phyloP scores from a whole-genome alignment of 306 rosid genomes.

The Urtica urens region DNA sequence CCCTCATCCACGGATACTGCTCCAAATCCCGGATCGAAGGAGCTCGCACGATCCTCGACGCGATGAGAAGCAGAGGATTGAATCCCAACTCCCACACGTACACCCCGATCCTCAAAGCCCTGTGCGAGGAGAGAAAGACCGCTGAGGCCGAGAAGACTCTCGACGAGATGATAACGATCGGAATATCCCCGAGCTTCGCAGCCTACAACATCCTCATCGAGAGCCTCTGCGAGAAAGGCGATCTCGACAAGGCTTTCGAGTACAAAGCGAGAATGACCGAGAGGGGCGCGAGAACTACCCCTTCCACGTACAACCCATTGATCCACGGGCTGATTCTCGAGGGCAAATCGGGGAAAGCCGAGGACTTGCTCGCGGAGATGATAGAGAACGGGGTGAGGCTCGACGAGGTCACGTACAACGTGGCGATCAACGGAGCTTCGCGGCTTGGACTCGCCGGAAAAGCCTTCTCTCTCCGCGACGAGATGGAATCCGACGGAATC shows the following conservation, averaged over 20 bases:
- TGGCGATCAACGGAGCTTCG: conserved; percentile 66
- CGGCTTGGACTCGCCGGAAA: conserved; percentile 55
- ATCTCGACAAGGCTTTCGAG: conserved; percentile 53
- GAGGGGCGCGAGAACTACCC: conserved; percentile 44
- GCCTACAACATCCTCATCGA: conserved; percentile 68
- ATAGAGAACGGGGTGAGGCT: conserved; percentile 42
- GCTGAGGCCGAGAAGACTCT: conserved; percentile 54
- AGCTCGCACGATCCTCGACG: conserved; percentile 32
- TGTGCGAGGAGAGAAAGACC: conserved; percentile 56
- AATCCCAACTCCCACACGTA: conserved; percentile 57
- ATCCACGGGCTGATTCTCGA: conserved; percentile 77
- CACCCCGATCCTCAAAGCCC: conserved; percentile 43
- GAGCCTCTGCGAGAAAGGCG: conserved; percentile 62
- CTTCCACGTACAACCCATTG: conserved; percentile 61
- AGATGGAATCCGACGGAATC: conserved; percentile 45
- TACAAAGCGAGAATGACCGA: conserved; percentile 55
- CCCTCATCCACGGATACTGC: conserved; percentile 56
- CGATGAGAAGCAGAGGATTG: conserved; percentile 47
- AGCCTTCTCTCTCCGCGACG: conserved; percentile 51
- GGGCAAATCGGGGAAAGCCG: conserved; percentile 45
- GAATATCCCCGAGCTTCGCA: conserved; percentile 50
- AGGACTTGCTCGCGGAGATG: conserved; percentile 49
- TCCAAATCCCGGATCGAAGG: conserved; percentile 36
- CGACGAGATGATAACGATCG: conserved; percentile 35
- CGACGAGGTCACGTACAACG: conserved; percentile 66